Percentiles rank a stretch among this genome's conserved stretches.
Conservation (phyloP, 2,329 filamentous ascomycete species). For the Cordyceps cicadae region DNA sequence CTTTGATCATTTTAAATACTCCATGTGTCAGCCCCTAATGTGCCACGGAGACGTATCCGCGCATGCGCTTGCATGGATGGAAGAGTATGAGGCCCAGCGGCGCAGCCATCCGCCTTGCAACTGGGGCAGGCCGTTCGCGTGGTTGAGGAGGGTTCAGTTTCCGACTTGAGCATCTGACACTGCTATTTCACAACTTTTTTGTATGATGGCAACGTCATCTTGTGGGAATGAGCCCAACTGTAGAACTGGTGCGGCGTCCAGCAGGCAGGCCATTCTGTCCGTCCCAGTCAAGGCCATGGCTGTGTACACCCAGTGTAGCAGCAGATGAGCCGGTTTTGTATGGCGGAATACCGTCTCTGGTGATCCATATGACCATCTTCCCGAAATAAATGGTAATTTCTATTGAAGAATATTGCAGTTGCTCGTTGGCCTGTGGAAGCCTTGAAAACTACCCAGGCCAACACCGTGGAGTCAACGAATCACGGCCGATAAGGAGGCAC, state of each 20-base stretch:
- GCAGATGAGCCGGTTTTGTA: too few relatives aligned
- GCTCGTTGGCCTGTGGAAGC: too few relatives aligned
- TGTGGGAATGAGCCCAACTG: background rate
- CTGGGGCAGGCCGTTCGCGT: conserved; percentile 11
- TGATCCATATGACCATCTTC: background rate
- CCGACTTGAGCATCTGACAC: background rate
- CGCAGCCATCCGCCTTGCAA: background rate
- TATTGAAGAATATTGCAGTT: background rate
- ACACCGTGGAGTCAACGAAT: too few relatives aligned
- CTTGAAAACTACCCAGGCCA: too few relatives aligned
- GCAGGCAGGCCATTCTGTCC: background rate
- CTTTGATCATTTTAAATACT: conserved; percentile 15
- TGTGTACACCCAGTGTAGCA: background rate
- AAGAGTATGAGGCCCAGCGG: conserved; percentile 11
- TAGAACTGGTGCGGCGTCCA: background rate
- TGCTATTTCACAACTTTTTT: background rate
- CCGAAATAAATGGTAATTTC: background rate
- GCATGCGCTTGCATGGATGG: conserved; percentile 13
- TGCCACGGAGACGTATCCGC: conserved; percentile 13
- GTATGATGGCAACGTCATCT: background rate
- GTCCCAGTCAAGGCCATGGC: background rate
- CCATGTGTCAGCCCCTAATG: conserved; percentile 14
- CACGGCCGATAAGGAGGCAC: too few relatives aligned
- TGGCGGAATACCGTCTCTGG: too few relatives aligned
- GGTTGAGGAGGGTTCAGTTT: background rate